Percentiles rank a stretch among this genome's conserved stretches.
Conservation (phyloP, 2,329 filamentous ascomycete species). For the Biscogniauxia marginata region DNA sequence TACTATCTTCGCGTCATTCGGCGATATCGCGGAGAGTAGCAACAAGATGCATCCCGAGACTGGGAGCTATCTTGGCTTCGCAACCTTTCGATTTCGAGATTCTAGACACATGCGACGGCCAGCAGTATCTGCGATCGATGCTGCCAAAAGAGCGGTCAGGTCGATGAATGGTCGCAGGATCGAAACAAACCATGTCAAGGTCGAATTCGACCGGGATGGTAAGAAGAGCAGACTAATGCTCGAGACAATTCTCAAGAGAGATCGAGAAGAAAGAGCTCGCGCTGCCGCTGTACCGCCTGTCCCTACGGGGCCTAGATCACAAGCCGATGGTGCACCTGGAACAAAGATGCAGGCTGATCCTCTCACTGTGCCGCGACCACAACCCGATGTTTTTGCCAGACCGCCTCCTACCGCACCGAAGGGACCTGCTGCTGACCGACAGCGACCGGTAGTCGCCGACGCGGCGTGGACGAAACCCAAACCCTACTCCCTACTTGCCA, state of each 20-base stretch:
- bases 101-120: conserved; percentile 53
- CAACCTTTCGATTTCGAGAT: conserved; percentile 86
- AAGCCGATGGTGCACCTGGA: conserved; percentile 17
- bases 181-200: conserved; percentile 72
- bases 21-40: conserved; percentile 84
- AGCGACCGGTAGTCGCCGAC: conserved; percentile 33
- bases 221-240: conserved; percentile 77
- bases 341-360: conserved; percentile 7
- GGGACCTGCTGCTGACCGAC: conserved; percentile 66
- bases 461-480: conserved; percentile 44
- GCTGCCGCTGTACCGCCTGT: conserved; percentile 22
- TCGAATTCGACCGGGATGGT: conserved; percentile 88
- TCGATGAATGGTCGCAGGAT: conserved; percentile 77
- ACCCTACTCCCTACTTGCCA: conserved; percentile 53
- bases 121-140: conserved; percentile 68
- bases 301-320: conserved; percentile 32
- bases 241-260: conserved; percentile 68
- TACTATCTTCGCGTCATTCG: conserved; percentile 75
- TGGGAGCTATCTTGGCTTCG: conserved; percentile 90
- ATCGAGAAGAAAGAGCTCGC: conserved; percentile 56
- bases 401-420: conserved; percentile 84
- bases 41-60: conserved; percentile 96
- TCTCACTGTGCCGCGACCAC: conserved; percentile 27
- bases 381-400: conserved; percentile 49
- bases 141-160: conserved; percentile 77